A percentile compares a stretch with the other conserved stretches of the same genome.
phyloP scores from a whole-genome alignment of 352 stramenopile genomes.

The Globisporangium mamillatum region DNA sequence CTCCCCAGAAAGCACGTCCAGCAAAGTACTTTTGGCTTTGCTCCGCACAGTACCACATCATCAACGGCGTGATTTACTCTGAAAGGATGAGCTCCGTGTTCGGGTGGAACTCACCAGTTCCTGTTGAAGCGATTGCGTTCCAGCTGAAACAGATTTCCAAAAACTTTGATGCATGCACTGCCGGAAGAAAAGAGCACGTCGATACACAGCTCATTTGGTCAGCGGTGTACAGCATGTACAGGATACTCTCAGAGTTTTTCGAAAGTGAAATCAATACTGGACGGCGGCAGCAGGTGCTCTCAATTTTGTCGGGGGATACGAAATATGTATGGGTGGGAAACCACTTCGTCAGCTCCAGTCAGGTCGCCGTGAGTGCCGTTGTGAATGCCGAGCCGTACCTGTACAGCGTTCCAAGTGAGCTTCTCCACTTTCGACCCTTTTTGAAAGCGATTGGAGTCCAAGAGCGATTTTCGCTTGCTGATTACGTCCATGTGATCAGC shows the following conservation, averaged over 20 bases:
- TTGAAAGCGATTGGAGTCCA: constrained; percentile 59
- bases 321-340: constrained; percentile 65
- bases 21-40: constrained; percentile 52
- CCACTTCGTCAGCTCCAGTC: constrained; percentile 45
- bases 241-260: constrained; percentile 53
- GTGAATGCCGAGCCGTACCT: constrained; percentile 70
- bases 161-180: constrained; percentile 25
- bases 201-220: constrained; percentile 45
- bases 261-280: constrained; percentile 31
- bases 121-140: constrained; percentile 36
- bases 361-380: constrained; percentile 45
- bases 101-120: constrained; percentile 39
- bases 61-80: constrained; percentile 43
- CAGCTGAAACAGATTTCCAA: constrained; percentile 55
- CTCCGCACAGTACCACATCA: constrained; percentile 64
- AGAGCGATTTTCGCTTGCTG: constrained; percentile 46
- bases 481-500: constrained; percentile 61
- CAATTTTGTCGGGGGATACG: constrained; percentile 34
- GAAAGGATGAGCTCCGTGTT: constrained; percentile 37
- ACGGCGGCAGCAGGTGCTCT: constrained; percentile 28
- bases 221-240: constrained; percentile 61
- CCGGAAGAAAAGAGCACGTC: constrained; percentile 1
- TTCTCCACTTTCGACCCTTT: constrained; percentile 64
- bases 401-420: constrained; percentile 53
- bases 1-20: constrained; percentile 36